Evolutionary conservation across 768 basidiomycete genomes (phyloP).

Genomic region (Amanita exitialis): DNA sequence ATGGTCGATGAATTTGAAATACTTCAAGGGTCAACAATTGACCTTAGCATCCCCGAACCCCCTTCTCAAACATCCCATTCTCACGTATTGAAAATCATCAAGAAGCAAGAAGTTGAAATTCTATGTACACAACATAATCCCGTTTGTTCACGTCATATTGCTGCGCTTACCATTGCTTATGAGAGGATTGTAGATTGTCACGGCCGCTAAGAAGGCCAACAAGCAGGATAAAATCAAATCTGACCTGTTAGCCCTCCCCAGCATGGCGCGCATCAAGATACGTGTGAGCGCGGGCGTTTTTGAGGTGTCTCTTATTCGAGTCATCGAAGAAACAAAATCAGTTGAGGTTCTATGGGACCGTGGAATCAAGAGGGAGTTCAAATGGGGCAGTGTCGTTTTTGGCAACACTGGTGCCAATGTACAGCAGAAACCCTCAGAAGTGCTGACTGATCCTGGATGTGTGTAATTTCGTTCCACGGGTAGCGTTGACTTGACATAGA

Average conservation of each 20-base stretch:
- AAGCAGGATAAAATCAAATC: constrained; percentile 66
- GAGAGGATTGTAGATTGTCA: constrained; percentile 41
- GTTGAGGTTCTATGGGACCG: constrained; percentile 81
- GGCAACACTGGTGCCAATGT: constrained; percentile 64
- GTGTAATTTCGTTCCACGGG: constrained; percentile 16
- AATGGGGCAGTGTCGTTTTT: constrained; percentile 74
- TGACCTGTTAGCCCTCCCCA: constrained; percentile 60
- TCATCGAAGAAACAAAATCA: constrained; percentile 56
- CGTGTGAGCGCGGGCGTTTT: constrained; percentile 78
- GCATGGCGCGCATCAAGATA: constrained; percentile 74
- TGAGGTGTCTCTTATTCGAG: constrained; percentile 70
- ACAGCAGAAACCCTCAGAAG: constrained; percentile 61
- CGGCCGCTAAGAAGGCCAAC: constrained; percentile 63
- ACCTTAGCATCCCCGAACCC: constrained; percentile 2
- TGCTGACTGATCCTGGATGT: constrained; percentile 36
- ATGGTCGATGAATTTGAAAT: background rate
- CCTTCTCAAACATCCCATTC: constrained; percentile 7
- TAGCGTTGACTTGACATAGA: constrained; percentile 5
- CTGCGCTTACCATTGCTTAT: background rate
- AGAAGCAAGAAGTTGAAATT: constrained; percentile 65
- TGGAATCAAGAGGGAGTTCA: constrained; percentile 65
- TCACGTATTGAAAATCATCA: constrained; percentile 54
- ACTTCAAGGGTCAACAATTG: background rate
- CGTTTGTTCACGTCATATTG: constrained; percentile 34
- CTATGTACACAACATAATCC: constrained; percentile 88